These are phyloP conservation scores for Hymenochaete sp. DNA, from an alignment of 1,284 basidiomycete species.

Conservation along the genomic window DNA sequence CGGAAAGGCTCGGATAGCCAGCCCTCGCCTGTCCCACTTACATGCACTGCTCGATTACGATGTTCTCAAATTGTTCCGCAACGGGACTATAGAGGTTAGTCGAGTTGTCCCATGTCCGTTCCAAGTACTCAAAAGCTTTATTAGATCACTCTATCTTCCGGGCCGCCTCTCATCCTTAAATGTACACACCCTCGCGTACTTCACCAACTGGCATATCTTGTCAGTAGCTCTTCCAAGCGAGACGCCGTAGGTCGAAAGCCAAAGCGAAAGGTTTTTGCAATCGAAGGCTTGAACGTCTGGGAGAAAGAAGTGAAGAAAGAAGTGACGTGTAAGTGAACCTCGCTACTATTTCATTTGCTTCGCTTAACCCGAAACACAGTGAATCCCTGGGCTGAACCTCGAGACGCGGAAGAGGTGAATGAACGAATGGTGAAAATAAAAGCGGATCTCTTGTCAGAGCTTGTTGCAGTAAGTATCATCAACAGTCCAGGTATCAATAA, in stretches of 20 bases:
- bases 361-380: too few species aligned
- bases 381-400: slow-evolving; percentile 41
- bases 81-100: slow-evolving; percentile 44
- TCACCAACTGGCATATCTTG: slow-evolving; percentile 53
- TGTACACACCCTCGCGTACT: slow-evolving; percentile 60
- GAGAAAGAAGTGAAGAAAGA: slow-evolving; percentile 40
- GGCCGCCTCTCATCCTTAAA: slow-evolving; percentile 43
- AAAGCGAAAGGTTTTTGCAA: slow-evolving; percentile 58
- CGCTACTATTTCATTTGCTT: neutral
- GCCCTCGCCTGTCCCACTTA: slow-evolving; percentile 42
- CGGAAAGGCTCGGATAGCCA: slow-evolving; percentile 37
- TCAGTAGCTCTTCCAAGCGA: slow-evolving; percentile 55
- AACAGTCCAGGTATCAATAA: neutral
- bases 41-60: slow-evolving; percentile 57
- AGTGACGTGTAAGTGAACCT: slow-evolving; percentile 16
- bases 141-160: slow-evolving; percentile 30
- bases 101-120: neutral
- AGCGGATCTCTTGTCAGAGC: slow-evolving; percentile 61
- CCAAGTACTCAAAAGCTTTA: neutral
- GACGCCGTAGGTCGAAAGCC: slow-evolving; percentile 66
- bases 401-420: slow-evolving; percentile 42
- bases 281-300: slow-evolving; percentile 47
- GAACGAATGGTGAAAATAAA: slow-evolving; percentile 49
- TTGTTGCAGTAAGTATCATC: slow-evolving; percentile 41
- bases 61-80: slow-evolving; percentile 37